A percentile compares a stretch with the other conserved stretches of the same genome.
Evolutionary conservation across 495 filamentous ascomycete species (phyloP).

Genomic region (Neurospora sp.): DNA sequence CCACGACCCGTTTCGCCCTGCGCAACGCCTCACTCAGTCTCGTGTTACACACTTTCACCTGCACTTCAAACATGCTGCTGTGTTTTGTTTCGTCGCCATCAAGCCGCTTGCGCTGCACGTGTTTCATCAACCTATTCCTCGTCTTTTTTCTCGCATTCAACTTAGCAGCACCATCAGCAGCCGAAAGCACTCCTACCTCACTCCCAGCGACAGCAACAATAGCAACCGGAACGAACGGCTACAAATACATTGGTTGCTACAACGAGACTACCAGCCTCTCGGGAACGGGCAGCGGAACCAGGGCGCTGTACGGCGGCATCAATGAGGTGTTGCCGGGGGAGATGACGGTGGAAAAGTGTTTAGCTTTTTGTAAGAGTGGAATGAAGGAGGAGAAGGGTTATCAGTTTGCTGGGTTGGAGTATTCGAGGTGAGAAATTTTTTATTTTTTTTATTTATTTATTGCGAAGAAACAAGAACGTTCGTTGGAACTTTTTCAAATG

Average conservation of each 20-base stretch:
- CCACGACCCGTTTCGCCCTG: background rate
- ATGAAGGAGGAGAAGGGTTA: slow-evolving; percentile 7
- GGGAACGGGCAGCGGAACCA: slow-evolving; percentile 11
- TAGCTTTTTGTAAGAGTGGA: slow-evolving; percentile 27
- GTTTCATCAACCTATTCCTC: background rate
- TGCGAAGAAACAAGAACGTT: background rate
- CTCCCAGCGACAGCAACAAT: slow-evolving; percentile 37
- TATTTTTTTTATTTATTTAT: too few species aligned
- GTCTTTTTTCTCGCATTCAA: background rate
- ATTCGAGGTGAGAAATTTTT: slow-evolving; percentile 23
- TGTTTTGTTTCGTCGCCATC: background rate
- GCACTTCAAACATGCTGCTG: background rate
- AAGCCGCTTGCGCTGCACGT: background rate
- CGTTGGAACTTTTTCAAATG: background rate
- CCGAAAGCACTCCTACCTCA: background rate
- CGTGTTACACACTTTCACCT: background rate
- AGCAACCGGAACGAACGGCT: slow-evolving; percentile 23
- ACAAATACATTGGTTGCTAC: slow-evolving; percentile 38
- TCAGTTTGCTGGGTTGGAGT: slow-evolving; percentile 38
- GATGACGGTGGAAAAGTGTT: slow-evolving; percentile 36
- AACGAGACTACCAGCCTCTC: slow-evolving; percentile 34
- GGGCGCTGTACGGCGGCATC: slow-evolving; percentile 26
- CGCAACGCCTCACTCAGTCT: background rate
- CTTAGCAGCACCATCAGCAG: too few species aligned
- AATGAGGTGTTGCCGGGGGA: slow-evolving; percentile 14